Percentiles rank a stretch among this genome's conserved stretches.
Conservation (phyloP, 1,139 yeast species). For the Kodamaea anthophila region DNA sequence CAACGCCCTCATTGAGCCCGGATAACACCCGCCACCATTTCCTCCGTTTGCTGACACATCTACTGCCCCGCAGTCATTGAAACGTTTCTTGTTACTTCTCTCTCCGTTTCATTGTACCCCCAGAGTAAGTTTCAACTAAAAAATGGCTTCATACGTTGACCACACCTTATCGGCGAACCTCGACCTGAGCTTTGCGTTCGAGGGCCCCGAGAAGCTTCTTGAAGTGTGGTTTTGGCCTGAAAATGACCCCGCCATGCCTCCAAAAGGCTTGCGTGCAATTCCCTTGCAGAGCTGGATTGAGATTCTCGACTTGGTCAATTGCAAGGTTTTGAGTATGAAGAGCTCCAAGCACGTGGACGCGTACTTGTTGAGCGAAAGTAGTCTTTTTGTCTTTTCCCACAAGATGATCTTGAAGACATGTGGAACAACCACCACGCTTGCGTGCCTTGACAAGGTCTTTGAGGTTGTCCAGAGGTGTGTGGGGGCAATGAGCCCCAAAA, state of each 20-base stretch:
- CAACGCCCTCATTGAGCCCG: constrained; percentile 35
- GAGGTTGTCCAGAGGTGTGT: constrained; percentile 33
- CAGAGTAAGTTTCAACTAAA: constrained; percentile 42
- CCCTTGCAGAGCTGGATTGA: constrained; percentile 64
- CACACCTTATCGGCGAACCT: constrained; percentile 71
- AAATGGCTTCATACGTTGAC: constrained; percentile 25
- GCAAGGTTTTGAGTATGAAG: constrained; percentile 81
- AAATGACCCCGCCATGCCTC: constrained; percentile 16
- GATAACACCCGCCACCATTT: constrained; percentile 27
- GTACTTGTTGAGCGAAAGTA: constrained; percentile 81
- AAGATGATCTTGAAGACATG: constrained; percentile 87
- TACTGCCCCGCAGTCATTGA: constrained; percentile 15
- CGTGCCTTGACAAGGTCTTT: constrained; percentile 65
- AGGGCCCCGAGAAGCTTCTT: constrained; percentile 92
- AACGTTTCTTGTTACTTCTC: constrained; percentile 51
- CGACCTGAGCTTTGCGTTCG: constrained; percentile 89
- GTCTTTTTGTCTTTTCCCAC: constrained; percentile 83
- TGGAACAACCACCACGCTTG: constrained; percentile 89
- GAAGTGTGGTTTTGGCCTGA: constrained; percentile 78
- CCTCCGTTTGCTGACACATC: constrained; percentile 12
- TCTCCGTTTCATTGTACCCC: constrained; percentile 31
- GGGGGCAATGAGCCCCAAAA: constrained; percentile 18
- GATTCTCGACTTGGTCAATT: constrained; percentile 74
- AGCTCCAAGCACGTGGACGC: constrained; percentile 68
- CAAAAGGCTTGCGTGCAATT: constrained; percentile 56